Base-by-base conservation (phyloP, 495 filamentous ascomycete genomes). In the Bacidia gigantensis region DNA sequence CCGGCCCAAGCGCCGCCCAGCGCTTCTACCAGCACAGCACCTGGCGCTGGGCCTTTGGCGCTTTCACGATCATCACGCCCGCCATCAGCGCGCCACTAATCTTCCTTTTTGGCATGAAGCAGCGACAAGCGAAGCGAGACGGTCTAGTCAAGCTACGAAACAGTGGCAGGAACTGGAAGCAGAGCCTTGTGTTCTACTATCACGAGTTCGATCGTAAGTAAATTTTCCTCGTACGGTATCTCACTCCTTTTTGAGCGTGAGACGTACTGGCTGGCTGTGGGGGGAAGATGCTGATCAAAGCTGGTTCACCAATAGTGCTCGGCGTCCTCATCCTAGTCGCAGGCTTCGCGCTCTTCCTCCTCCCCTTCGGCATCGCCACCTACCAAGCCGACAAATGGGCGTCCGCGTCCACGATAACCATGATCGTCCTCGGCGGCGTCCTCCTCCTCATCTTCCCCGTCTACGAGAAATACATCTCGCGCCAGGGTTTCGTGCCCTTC, bases 21-120 rank as follows among this genome's bases (percentile, higher is more conserved):
- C 55, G 60, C 9, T 77, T 77, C 46, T 72, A 76, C 53, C 65
- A 72, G 24, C 70, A 70, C 3, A 64, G 72, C 3, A 69, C 69
- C 23, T 86, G 74, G 71, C 71, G 79, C 32, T 86, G 81, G 83
- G 74, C 69, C 14, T 83, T 76, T 57, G 81, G 79, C 26, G 66
- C 70, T 20, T 83, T 82, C 58, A 65, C 74, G 25, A 79, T 83
- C 55, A 66, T 82, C 56, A 69, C 70, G 23, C 78, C 78, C 0
- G 56, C 74, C 49, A 67, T 80, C 51, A 77, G 74, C 53, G 41
- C 67, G n/a, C 79, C 80, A 12, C 61, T 83, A 7, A 60, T 58
- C n/a, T 25, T 60, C 41, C 63, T 82, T 11, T 80, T 82, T 56
- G 73, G 70, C 57, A 60, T 63, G 56, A 81, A 84, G 62, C 66